These are phyloP conservation scores for Rhizoctonia solani DNA, from an alignment of 1,284 basidiomycete genomes.

Conservation along the genomic window DNA sequence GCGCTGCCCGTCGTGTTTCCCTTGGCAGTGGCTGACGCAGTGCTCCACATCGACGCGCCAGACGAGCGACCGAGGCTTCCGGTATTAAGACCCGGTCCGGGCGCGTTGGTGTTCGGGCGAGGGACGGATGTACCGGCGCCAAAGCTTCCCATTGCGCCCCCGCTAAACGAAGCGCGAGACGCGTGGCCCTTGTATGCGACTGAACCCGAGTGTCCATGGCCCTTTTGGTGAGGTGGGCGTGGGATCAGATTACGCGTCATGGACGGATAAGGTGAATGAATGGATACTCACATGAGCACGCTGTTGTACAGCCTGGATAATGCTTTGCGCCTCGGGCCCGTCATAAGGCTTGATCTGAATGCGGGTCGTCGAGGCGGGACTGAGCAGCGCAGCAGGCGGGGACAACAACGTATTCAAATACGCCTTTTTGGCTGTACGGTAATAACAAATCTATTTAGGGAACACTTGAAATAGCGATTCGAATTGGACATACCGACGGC, in stretches of 20 bases:
- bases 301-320: slow-evolving; percentile 84
- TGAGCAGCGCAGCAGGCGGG: slow-evolving; percentile 72
- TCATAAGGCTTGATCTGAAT: slow-evolving; percentile 84
- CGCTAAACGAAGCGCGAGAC: slow-evolving; percentile 66
- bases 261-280: neutral
- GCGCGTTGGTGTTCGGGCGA: slow-evolving; percentile 53
- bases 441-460: slow-evolving; percentile 45
- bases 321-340: slow-evolving; percentile 85
- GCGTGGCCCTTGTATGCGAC: slow-evolving; percentile 54
- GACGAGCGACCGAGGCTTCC: slow-evolving; percentile 37
- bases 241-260: too few species aligned
- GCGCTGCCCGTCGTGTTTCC: slow-evolving; percentile 46
- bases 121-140: slow-evolving; percentile 3
- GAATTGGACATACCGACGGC: slow-evolving; percentile 65
- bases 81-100: slow-evolving; percentile 48
- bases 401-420: slow-evolving; percentile 86
- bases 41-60: slow-evolving; percentile 35
- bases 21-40: slow-evolving; percentile 15
- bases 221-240: too few species aligned
- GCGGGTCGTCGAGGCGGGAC: slow-evolving; percentile 57
- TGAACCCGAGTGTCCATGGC: slow-evolving; percentile 29
- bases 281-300: slow-evolving; percentile 49
- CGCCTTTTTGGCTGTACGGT: slow-evolving; percentile 79
- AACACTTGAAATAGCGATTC: too few species aligned
- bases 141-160: slow-evolving; percentile 33